Percentiles rank a stretch among this genome's conserved stretches.
Evolutionary conservation across 352 stramenopile species (phyloP).

Genomic region (Paralagenidium karlingii): DNA sequence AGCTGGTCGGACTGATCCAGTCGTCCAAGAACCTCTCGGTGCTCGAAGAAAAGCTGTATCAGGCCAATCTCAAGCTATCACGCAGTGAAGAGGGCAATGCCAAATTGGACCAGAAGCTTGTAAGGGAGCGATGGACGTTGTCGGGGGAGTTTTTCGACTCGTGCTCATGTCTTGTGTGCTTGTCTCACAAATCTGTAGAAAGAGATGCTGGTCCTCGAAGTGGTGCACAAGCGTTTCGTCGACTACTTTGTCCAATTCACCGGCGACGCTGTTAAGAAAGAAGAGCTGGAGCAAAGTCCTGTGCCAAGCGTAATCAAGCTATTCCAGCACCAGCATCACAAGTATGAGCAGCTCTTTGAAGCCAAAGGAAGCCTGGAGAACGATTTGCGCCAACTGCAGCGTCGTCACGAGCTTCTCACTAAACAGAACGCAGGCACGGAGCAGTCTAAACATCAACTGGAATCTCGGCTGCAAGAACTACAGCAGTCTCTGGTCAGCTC

Average conservation of each 20-base stretch:
- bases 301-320: conserved; percentile 31
- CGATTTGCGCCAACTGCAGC: conserved; percentile 28
- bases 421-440: conserved; percentile 26
- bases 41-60: conserved; percentile 47
- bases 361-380: conserved; percentile 38
- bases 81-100: conserved; percentile 36
- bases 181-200: too few relatives aligned
- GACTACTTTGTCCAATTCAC: conserved; percentile 34
- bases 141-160: background rate
- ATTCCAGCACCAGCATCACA: conserved; percentile 40
- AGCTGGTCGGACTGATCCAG: conserved; percentile 59
- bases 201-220: conserved; percentile 17
- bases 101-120: conserved; percentile 27
- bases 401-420: conserved; percentile 33
- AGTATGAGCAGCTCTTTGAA: conserved; percentile 42
- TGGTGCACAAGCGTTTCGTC: conserved; percentile 25
- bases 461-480: conserved; percentile 27
- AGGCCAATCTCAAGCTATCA: conserved; percentile 31
- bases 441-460: conserved; percentile 15
- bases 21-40: conserved; percentile 44
- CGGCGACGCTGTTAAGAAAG: conserved; percentile 21
- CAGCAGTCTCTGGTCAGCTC: conserved; percentile 4
- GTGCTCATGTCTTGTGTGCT: background rate
- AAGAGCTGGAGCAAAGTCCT: conserved; percentile 27
- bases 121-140: conserved; percentile 11